These are phyloP conservation scores for Ustilago curta DNA, from an alignment of 1,284 basidiomycete species.

Conservation along the genomic window DNA sequence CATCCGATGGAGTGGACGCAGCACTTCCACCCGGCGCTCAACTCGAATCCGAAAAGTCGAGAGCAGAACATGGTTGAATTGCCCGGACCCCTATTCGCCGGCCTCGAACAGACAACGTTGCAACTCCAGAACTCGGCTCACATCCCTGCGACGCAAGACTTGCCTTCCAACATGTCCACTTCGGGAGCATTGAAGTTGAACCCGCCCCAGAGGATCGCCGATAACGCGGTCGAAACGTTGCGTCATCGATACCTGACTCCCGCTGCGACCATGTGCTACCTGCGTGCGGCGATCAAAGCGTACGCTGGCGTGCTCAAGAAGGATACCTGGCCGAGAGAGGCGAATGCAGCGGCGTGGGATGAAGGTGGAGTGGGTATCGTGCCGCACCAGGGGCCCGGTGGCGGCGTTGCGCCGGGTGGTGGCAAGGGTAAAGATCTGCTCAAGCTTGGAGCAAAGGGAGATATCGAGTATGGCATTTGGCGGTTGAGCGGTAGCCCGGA, in stretches of 20 bases:
- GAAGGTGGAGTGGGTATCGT: constrained; percentile 22
- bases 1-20: constrained; percentile 61
- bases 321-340: constrained; percentile 40
- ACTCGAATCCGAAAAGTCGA: constrained; percentile 14
- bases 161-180: neutral
- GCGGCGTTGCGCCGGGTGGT: constrained; percentile 37
- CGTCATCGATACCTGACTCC: constrained; percentile 53
- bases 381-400: constrained; percentile 32
- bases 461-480: constrained; percentile 60
- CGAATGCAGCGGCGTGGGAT: constrained; percentile 30
- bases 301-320: constrained; percentile 31
- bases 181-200: constrained; percentile 16
- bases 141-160: constrained; percentile 2
- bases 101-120: constrained; percentile 32
- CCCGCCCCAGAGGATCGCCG: constrained; percentile 40
- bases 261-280: constrained; percentile 54
- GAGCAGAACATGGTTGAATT: constrained; percentile 52
- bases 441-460: constrained; percentile 40
- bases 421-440: constrained; percentile 47
- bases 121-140: constrained; percentile 18
- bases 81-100: constrained; percentile 37
- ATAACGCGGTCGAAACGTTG: constrained; percentile 45
- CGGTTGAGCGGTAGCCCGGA: constrained; percentile 34
- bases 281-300: constrained; percentile 42
- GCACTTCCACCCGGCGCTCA: constrained; percentile 60